These are phyloP conservation scores for Daldinia sp. DNA, from an alignment of 2,329 filamentous ascomycete genomes.

Conservation along the genomic window DNA sequence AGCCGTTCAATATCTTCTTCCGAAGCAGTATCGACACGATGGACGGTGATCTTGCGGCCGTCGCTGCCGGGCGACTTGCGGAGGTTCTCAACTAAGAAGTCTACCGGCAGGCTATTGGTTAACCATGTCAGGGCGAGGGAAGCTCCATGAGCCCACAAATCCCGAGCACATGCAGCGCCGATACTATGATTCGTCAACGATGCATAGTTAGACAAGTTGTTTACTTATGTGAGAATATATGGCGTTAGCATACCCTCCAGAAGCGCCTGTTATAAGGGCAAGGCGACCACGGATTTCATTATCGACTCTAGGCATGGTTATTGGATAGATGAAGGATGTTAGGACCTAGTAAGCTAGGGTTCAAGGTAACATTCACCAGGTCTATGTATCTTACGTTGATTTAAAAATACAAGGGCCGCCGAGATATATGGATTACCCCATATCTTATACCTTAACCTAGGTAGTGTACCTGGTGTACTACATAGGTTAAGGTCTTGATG, in stretches of 20 bases:
- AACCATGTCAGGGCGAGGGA: conserved; percentile 48
- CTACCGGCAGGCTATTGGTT: conserved; percentile 42
- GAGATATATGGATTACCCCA: background rate
- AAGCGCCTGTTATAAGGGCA: conserved; percentile 49
- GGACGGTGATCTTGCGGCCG: conserved; percentile 55
- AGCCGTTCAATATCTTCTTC: conserved; percentile 61
- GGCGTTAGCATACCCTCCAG: conserved; percentile 44
- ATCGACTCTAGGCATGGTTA: conserved; percentile 43
- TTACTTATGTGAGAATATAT: background rate
- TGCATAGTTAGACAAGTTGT: conserved; percentile 6
- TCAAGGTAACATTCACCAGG: conserved; percentile 1
- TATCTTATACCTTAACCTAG: no score
- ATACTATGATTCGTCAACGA: conserved; percentile 41
- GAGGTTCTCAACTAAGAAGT: conserved; percentile 43
- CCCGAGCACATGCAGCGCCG: conserved; percentile 47
- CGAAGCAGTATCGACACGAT: conserved; percentile 66
- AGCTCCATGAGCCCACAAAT: conserved; percentile 47
- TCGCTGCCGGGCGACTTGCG: conserved; percentile 42
- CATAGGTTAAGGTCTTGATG: no score
- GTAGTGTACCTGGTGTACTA: no score
- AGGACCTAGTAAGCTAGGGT: background rate
- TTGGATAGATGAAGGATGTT: conserved; percentile 3
- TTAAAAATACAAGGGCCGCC: background rate
- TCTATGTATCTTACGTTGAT: background rate
- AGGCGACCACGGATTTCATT: conserved; percentile 48